Conservation (phyloP, 495 filamentous ascomycete species). For the Penicillium taxi region DNA sequence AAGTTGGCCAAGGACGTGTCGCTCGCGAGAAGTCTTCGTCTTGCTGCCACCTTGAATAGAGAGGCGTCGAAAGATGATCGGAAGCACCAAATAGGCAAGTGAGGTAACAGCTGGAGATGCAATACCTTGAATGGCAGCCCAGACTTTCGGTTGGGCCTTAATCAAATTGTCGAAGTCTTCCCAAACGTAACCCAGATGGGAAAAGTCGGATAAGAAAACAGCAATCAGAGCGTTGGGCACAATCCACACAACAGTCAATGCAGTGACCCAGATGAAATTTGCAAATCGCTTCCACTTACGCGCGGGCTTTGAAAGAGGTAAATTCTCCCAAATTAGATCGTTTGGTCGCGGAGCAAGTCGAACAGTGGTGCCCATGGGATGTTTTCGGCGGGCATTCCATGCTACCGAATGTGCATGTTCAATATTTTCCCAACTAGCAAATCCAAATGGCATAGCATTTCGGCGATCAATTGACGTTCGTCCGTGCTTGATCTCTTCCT, state of each 20-base stretch:
- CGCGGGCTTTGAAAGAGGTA: conserved; percentile 56
- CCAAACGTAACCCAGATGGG: conserved; percentile 76
- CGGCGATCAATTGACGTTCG: conserved; percentile 75
- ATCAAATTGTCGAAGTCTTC: conserved; percentile 60
- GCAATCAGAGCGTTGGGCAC: conserved; percentile 94
- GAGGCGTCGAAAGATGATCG: conserved; percentile 81
- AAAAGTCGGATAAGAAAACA: conserved; percentile 81
- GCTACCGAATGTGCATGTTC: conserved; percentile 83
- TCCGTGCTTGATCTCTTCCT: conserved; percentile 75
- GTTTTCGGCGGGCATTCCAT: conserved; percentile 68
- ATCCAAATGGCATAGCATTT: conserved; percentile 83
- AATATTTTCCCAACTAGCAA: conserved; percentile 86
- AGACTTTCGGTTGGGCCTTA: conserved; percentile 50
- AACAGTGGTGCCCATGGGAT: conserved; percentile 71
- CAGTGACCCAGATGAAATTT: conserved; percentile 73
- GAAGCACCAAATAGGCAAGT: conserved; percentile 78
- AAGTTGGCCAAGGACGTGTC: conserved; percentile 85
- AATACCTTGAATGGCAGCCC: conserved; percentile 91
- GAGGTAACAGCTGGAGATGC: conserved; percentile 86
- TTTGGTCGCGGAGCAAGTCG: conserved; percentile 75
- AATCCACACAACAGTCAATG: conserved; percentile 82
- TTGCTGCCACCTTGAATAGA: conserved; percentile 72
- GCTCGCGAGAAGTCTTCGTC: conserved; percentile 85
- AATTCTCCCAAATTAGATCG: conserved; percentile 95
- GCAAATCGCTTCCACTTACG: conserved; percentile 65